phyloP scores from a whole-genome alignment of 805 yeast species.

The Grigorovia transvaalensis region DNA sequence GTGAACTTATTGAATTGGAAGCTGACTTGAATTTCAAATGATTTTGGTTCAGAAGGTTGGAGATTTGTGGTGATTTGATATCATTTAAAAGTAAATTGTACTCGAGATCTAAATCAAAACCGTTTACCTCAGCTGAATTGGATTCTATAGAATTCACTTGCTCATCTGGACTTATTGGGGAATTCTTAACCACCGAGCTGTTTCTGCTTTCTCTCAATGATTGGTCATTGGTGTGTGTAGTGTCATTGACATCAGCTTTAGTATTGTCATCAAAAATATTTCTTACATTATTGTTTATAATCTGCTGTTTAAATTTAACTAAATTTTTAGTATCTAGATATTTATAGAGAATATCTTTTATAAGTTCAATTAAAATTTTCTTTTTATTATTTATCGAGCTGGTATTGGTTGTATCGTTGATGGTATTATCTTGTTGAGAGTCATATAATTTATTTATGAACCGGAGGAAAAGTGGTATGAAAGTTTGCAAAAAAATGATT shows the following conservation, averaged over 20 bases:
- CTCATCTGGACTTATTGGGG: neutral
- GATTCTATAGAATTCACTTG: neutral
- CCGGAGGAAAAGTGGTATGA: slow-evolving; percentile 27
- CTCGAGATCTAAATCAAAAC: slow-evolving; percentile 17
- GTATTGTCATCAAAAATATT: neutral
- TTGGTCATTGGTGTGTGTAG: neutral
- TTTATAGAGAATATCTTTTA: slow-evolving; percentile 18
- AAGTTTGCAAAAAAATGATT: slow-evolving; percentile 21
- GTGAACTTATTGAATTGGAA: slow-evolving; percentile 8
- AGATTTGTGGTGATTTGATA: slow-evolving; percentile 9
- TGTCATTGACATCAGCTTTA: neutral
- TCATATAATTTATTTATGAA: slow-evolving; percentile 18
- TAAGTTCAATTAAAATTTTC: slow-evolving; percentile 16
- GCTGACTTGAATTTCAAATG: slow-evolving; percentile 1
- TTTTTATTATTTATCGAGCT: slow-evolving; percentile 12
- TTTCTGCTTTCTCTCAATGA: too few relatives aligned
- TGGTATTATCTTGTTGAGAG: neutral
- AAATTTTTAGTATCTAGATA: slow-evolving; percentile 7
- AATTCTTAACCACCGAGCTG: too few relatives aligned
- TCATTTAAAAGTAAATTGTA: slow-evolving; percentile 12
- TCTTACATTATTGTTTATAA: neutral
- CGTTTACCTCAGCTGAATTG: neutral
- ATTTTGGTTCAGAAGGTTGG: slow-evolving; percentile 1
- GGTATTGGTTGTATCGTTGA: neutral
- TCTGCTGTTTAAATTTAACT: slow-evolving; percentile 1